Evolutionary conservation across 805 yeast genomes (phyloP).

Genomic region (Candida tallmaniae): DNA sequence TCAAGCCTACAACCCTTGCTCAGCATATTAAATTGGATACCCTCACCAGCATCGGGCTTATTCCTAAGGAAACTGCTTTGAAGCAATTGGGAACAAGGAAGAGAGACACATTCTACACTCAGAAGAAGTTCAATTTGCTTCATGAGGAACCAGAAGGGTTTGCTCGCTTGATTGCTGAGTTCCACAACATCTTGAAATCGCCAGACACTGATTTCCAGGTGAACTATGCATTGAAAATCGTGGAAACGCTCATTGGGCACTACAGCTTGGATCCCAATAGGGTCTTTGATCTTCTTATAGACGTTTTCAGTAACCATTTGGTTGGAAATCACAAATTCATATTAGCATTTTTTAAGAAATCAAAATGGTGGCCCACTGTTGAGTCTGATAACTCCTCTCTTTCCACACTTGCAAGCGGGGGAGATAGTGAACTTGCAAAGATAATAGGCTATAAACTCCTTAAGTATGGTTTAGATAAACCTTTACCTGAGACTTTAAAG

Average conservation of each 20-base stretch:
- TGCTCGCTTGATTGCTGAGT: constrained; percentile 53
- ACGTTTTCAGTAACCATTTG: constrained; percentile 44
- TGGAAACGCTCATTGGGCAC: constrained; percentile 65
- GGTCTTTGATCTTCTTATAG: constrained; percentile 59
- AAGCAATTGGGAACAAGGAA: constrained; percentile 32
- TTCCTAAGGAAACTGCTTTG: constrained; percentile 30
- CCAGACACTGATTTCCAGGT: constrained; percentile 40
- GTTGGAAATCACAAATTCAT: constrained; percentile 44
- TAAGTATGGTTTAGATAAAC: constrained; percentile 25
- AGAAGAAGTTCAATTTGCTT: constrained; percentile 59
- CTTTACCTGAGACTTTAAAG: constrained; percentile 40
- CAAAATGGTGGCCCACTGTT: constrained; percentile 65
- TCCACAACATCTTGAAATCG: constrained; percentile 35
- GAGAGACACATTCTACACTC: constrained; percentile 43
- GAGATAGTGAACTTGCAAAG: constrained; percentile 51
- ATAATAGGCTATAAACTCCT: constrained; percentile 45
- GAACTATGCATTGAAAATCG: constrained; percentile 40
- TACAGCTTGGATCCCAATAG: constrained; percentile 71
- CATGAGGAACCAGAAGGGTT: constrained; percentile 80
- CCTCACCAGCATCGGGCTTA: constrained; percentile 21
- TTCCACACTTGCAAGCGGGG: constrained; percentile 42
- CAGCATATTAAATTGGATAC: constrained; percentile 24
- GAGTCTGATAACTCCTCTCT: constrained; percentile 30
- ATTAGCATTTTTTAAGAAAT: constrained; percentile 44
- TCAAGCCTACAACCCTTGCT: constrained; percentile 30